phyloP scores from a whole-genome alignment of 768 basidiomycete species.

The Phylloporus sp. region DNA sequence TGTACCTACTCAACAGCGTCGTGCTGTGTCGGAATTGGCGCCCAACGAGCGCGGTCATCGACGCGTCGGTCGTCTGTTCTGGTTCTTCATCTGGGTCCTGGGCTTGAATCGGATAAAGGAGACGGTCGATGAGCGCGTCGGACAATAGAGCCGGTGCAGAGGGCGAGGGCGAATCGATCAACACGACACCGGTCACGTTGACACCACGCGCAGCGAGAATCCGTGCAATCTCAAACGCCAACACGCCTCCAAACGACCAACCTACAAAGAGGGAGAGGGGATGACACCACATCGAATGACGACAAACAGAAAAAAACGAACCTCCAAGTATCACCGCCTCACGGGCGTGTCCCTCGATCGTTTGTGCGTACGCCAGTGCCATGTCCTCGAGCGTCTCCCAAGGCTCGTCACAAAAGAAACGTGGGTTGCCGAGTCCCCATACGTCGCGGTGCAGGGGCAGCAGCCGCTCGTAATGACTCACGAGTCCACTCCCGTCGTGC shows the following conservation, averaged over 20 bases:
- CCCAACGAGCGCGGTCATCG: conserved; percentile 35
- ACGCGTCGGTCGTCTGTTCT: conserved; percentile 24
- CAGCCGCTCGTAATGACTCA: conserved; percentile 46
- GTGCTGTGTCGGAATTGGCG: conserved; percentile 49
- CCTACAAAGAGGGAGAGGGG: conserved; percentile 34
- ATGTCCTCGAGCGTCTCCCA: conserved; percentile 52
- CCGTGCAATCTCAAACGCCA: conserved; percentile 59
- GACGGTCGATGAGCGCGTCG: conserved; percentile 44
- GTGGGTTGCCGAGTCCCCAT: conserved; percentile 59
- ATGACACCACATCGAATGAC: neutral
- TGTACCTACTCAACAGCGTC: conserved; percentile 43
- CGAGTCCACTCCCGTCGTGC: conserved; percentile 69
- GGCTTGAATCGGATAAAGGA: no score
- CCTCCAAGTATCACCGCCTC: conserved; percentile 55
- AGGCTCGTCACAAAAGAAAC: conserved; percentile 37
- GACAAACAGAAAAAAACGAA: conserved; percentile 24
- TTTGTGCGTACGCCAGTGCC: conserved; percentile 45
- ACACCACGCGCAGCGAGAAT: conserved; percentile 40
- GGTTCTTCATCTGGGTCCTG: no score
- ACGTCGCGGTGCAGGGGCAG: conserved; percentile 44
- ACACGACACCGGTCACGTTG: conserved; percentile 49
- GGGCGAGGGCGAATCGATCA: conserved; percentile 67
- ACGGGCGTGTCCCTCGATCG: conserved; percentile 32
- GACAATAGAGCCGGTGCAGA: conserved; percentile 48
- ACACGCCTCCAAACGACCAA: conserved; percentile 77